These are phyloP conservation scores for Daldinia caldariorum DNA, from an alignment of 495 filamentous ascomycete genomes.

Conservation along the genomic window DNA sequence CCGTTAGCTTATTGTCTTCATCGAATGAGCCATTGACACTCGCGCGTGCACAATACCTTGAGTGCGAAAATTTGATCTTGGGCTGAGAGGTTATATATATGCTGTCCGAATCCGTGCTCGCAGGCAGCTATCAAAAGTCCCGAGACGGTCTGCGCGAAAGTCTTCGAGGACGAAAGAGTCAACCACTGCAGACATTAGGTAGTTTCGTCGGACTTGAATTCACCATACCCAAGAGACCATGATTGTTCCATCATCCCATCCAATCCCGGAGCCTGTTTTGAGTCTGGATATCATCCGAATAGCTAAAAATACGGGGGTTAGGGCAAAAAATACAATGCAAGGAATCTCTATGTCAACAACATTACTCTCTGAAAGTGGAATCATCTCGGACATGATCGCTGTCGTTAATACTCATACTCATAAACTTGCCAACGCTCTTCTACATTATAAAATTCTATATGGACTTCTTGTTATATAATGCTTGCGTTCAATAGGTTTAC, in stretches of 20 bases:
- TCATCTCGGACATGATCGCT: slow-evolving; percentile 27
- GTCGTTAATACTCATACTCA: not conserved
- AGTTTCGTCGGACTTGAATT: not conserved
- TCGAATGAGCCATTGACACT: not conserved
- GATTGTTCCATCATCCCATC: slow-evolving; percentile 52
- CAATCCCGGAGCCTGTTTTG: slow-evolving; percentile 46
- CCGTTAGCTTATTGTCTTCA: slow-evolving; percentile 10
- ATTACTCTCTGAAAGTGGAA: slow-evolving; percentile 40
- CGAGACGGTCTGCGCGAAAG: slow-evolving; percentile 44
- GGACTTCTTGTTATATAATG: not conserved
- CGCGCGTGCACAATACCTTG: slow-evolving; percentile 40
- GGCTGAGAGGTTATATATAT: slow-evolving; percentile 43
- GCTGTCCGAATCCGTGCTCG: slow-evolving; percentile 51
- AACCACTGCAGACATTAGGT: slow-evolving; percentile 3
- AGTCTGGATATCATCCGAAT: slow-evolving; percentile 48
- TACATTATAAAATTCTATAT: not conserved
- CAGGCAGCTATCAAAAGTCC: slow-evolving; percentile 49
- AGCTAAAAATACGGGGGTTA: slow-evolving; percentile 46
- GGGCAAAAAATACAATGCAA: slow-evolving; percentile 49
- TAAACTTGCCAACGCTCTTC: not conserved
- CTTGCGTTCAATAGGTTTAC: not conserved
- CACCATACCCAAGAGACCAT: slow-evolving; percentile 47
- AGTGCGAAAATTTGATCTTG: slow-evolving; percentile 44
- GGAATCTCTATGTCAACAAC: slow-evolving; percentile 48
- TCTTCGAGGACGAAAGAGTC: slow-evolving; percentile 28